phyloP scores from a whole-genome alignment of 225 moss, liverwort and hornwort species.

The Neckera pumila region DNA sequence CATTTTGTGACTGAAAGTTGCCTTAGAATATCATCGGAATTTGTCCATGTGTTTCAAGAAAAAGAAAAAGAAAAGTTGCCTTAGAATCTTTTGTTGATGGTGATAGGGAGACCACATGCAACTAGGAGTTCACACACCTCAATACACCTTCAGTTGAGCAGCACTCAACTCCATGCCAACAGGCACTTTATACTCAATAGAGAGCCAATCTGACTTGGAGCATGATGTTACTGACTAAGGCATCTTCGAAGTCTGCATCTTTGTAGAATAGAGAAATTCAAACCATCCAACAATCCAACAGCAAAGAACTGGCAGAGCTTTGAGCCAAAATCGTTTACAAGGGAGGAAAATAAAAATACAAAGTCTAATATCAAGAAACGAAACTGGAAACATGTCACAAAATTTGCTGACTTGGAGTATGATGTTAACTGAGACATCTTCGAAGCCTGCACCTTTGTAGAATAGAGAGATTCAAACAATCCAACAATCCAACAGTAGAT shows the following conservation, averaged over 20 bases:
- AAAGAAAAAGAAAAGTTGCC: no score
- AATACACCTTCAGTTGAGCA: background rate
- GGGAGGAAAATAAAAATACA: background rate
- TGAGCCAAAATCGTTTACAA: background rate
- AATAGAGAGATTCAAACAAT: no score
- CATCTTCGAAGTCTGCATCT: background rate
- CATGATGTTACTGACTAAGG: no score
- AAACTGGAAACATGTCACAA: no score
- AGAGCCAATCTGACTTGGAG: background rate
- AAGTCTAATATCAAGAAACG: background rate
- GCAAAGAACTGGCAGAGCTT: background rate
- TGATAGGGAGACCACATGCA: background rate
- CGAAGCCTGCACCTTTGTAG: no score
- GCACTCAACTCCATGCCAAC: background rate
- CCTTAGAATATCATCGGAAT: no score
- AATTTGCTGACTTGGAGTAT: background rate
- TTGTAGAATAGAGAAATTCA: background rate
- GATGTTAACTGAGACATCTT: background rate
- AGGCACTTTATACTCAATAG: no score
- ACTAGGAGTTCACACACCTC: background rate
- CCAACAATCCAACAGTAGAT: no score
- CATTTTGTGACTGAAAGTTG: background rate
- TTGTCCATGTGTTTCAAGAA: no score
- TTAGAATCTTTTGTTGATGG: background rate
- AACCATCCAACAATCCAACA: background rate